Evolutionary conservation across 2,329 filamentous ascomycete species (phyloP).

Genomic region (Fusarium ambrosium): DNA sequence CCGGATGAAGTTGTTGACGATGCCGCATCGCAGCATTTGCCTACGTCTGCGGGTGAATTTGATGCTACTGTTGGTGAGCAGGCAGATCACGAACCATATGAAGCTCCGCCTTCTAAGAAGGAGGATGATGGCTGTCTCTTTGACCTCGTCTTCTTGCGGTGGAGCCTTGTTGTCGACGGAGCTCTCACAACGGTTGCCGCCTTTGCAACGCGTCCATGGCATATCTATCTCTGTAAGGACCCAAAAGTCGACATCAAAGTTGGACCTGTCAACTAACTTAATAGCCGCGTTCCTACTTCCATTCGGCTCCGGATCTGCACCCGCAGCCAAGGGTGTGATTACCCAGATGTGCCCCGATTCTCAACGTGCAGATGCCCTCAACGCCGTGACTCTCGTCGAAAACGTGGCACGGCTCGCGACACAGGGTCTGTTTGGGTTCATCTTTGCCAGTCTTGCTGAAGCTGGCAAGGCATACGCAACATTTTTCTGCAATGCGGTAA

Average conservation of each 20-base stretch:
- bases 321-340: slow-evolving; percentile 80
- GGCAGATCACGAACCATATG: slow-evolving; percentile 60
- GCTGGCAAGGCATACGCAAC: slow-evolving; percentile 72
- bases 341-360: slow-evolving; percentile 75
- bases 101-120: slow-evolving; percentile 45
- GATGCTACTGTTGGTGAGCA: slow-evolving; percentile 57
- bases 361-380: slow-evolving; percentile 75
- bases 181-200: slow-evolving; percentile 73
- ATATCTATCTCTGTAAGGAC: slow-evolving; percentile 72
- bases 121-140: slow-evolving; percentile 68
- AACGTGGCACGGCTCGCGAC: slow-evolving; percentile 75
- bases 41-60: slow-evolving; percentile 56
- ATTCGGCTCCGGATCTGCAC: slow-evolving; percentile 76
- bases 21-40: slow-evolving; percentile 41
- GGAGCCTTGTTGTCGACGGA: slow-evolving; percentile 75
- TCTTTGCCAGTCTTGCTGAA: slow-evolving; percentile 74
- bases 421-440: slow-evolving; percentile 74
- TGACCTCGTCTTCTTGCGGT: slow-evolving; percentile 76
- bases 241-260: background rate
- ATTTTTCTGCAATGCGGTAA: slow-evolving; percentile 76
- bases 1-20: slow-evolving; percentile 29
- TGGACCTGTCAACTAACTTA: background rate
- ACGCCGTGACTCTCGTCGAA: slow-evolving; percentile 78
- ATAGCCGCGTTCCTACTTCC: slow-evolving; percentile 74
- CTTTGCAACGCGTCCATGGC: slow-evolving; percentile 74